Conservation (phyloP, 75 land plant species). For the Larix kaempferi region DNA sequence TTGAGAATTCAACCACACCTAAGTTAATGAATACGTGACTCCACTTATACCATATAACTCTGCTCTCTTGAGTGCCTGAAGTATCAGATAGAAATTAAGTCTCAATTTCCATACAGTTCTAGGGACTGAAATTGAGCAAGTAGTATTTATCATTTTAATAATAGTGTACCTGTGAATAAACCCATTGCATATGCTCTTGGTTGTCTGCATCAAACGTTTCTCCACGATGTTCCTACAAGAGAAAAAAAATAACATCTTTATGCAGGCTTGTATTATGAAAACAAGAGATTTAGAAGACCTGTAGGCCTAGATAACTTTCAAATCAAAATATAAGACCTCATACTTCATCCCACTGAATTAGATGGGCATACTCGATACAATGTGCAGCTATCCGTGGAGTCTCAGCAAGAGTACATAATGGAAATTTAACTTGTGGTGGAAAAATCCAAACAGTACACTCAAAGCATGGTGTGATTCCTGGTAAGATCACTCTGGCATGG, state of each 20-base stretch:
- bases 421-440: constrained; percentile 98
- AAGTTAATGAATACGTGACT: constrained; percentile 93
- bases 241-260: constrained; percentile 4
- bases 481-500: constrained; percentile 93
- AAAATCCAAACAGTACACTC: constrained; percentile 96
- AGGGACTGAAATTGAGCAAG: neutral
- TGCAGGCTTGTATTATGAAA: neutral
- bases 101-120: neutral
- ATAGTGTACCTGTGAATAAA: constrained; percentile 68
- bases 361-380: constrained; percentile 98
- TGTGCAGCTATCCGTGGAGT: constrained; percentile 98
- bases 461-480: constrained; percentile 95
- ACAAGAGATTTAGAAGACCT: constrained; percentile 5
- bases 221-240: constrained; percentile 68
- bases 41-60: constrained; percentile 95
- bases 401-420: constrained; percentile 97
- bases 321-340: neutral
- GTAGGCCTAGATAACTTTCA: neutral
- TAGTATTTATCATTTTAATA: neutral
- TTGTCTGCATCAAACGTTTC: constrained; percentile 93
- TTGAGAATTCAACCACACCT: constrained; percentile 40
- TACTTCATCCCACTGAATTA: constrained; percentile 99
- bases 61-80: constrained; percentile 91
- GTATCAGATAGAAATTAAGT: neutral
- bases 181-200: constrained; percentile 97